Percentiles rank a stretch among this genome's conserved stretches.
These are phyloP conservation scores for Leishmania tarentolae DNA, from an alignment of 208 protist genomes.

Conservation along the genomic window DNA sequence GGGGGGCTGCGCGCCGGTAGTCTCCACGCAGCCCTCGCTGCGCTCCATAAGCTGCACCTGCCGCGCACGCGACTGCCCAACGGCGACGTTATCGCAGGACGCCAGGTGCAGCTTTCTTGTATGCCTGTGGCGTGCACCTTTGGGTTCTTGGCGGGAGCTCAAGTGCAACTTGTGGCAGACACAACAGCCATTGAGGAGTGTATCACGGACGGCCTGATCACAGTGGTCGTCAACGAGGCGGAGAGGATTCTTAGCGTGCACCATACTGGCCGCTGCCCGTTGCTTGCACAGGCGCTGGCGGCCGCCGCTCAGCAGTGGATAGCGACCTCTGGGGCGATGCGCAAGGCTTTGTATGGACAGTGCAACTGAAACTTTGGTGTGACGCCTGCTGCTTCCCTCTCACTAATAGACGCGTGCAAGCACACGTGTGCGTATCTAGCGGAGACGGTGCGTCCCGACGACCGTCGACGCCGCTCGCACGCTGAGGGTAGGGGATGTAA, in stretches of 20 bases:
- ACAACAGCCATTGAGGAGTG: slow-evolving; percentile 81
- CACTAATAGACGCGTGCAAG: not conserved
- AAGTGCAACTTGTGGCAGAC: slow-evolving; percentile 65
- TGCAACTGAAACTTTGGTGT: not conserved
- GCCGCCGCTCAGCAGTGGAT: slow-evolving; percentile 36
- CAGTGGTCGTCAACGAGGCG: slow-evolving; percentile 62
- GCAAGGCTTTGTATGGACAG: slow-evolving; percentile 28
- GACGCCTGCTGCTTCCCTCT: not conserved
- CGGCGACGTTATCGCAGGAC: slow-evolving; percentile 59
- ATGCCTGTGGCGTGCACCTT: slow-evolving; percentile 69
- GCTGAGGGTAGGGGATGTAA: not conserved
- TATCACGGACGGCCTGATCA: slow-evolving; percentile 62
- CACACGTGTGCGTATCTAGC: not conserved
- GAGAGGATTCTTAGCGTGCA: slow-evolving; percentile 53
- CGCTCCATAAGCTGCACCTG: slow-evolving; percentile 58
- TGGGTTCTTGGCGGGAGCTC: slow-evolving; percentile 29
- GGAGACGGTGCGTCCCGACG: not conserved
- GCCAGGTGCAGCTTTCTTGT: slow-evolving; percentile 39
- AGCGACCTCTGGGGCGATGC: slow-evolving; percentile 16
- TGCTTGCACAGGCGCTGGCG: slow-evolving; percentile 42
- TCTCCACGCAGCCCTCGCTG: slow-evolving; percentile 72
- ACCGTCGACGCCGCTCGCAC: not conserved
- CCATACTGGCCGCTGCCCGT: slow-evolving; percentile 51
- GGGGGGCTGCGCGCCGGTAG: slow-evolving; percentile 64
- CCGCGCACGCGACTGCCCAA: slow-evolving; percentile 76